Evolutionary conservation across 495 filamentous ascomycete species (phyloP), one percentile per base, ranked within the genome.

Genomic region (Viridothelium virens): DNA sequence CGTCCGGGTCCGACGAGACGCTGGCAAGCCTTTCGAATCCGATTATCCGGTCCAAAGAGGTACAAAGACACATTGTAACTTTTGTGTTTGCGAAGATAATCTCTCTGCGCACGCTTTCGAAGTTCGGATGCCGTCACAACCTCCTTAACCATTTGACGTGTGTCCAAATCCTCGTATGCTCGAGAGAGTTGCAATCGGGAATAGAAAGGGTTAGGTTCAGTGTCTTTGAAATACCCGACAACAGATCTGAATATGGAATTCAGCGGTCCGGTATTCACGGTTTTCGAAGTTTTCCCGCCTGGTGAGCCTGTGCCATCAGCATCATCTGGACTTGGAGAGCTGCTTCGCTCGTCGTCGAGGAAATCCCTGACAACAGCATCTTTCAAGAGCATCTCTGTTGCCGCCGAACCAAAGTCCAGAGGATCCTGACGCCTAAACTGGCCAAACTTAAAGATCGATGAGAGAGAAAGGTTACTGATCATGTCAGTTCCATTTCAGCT

Each of bases 201-300:
- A 73, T 97, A 96, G 75, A 99, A 99, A 3, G 94, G 94, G 77
- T 99, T 99, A 1, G 90, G 89, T 66, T 97, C 95, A 36, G 80
- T 78, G 65, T 87, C 81, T 69, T 77, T 81, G 59, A 92, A 73
- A 12, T 76, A 67, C 1, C 78, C 77, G 14, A 81, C 69, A 47
- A 87, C 64, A 59, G 53, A 59, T 34, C 36, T 59, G 53, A 59
- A 34, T 10, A 59, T 3, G 53, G 53, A 34, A 14, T 7, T 59
- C 31, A 59, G 31, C 0, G 53, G 53, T 9, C 53, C 53, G 11
- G 53, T 59, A 36, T 59, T 11, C 3, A 59, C 53, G 4, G 53
- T 59, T 59, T 59, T 59, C 25, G 53, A 59, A 9, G 7, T 11
- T 14, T 59, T 59, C 25, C 25, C 31, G 31, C 10, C 53, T 11